Evolutionary conservation across 208 protist species (phyloP), one percentile per base, ranked within the genome.

Genomic region (Trypanosoma congolense): DNA sequence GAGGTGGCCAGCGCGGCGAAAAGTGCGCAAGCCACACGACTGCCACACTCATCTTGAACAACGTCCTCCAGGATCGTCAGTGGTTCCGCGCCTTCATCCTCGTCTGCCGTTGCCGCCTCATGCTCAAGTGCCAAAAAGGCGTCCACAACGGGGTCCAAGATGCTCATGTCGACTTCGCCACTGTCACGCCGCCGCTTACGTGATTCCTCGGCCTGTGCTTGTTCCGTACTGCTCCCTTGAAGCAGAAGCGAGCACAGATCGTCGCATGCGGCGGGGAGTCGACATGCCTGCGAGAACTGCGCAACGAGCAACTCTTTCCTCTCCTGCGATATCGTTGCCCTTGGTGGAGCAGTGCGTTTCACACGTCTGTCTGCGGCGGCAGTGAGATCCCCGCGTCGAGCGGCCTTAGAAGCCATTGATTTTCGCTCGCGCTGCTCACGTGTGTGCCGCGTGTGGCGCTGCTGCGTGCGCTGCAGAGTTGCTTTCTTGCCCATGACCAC

Each of bases 221-320:
- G 22, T 24, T 65, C 46, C 12, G 31, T 29, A 43, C 60, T 26
- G 30, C 71, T 64, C 65, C 71, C 80, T 54, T 74, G 58, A 21
- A 66, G 79, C 53, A 93, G 74, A 12, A 93, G 63, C 14, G 65
- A 22, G 54, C 86, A 93, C 19, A 93, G 65, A 47, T 90, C 81
- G 16, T 56, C 65, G 48, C 68, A 75, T 5, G 87, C 64, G 14
- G 64, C 70, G 5, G 76, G 71, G 5, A 93, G 80, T 8, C 87
- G 80, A 54, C 78, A 86, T 10, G 83, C 78, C 64, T 93, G 78
- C 9, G 77, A 48, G 48, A 93, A 90, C 64, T 89, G 87, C 9
- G 53, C 21, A 33, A 91, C 22, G 22, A 94, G 73, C 51, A 94
- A 75, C 29, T 48, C 24, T 40, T 62, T 57, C 35, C 91, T 73